Base-by-base conservation (phyloP, 1,284 basidiomycete genomes). In the Apiotrichum akiyoshidainum region DNA sequence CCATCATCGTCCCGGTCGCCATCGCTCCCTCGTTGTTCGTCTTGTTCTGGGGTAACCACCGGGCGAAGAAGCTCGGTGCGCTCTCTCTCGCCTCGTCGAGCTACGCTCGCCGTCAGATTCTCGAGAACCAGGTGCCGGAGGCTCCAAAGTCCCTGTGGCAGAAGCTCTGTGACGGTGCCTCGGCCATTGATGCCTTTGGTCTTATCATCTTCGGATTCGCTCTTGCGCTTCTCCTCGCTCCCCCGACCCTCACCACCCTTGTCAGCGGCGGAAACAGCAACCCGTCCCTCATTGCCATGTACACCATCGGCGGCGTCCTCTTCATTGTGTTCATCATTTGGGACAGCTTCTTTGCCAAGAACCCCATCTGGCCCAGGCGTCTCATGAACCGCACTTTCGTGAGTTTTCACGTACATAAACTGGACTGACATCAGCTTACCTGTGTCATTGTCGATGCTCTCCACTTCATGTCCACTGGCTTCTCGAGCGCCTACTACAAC, bases 201-300 rank as follows among this genome's bases (percentile, higher is more conserved):
- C 65, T 80, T 2, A 58, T 79, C 48, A 65, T 80, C 40, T 60
- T 80, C 34, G 77, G 70, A 13, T 72, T 75, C 56, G 67, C 69
- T 12, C 77, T 76, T 50, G 68, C 70, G 14, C 68, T 72, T 53
- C 67, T 80, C 57, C 72, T 80, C 39, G 64, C 77, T 9, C 80
- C 77, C 8, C 72, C 74, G 60, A 77, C 74, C 19, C 67, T 78
- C 48, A 64, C 57, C 46, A 58, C 68, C 31, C 68, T 66, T 10
- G 75, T 74, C 39, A 61, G 64, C 13, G 68, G 68, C 16, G 73
- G 72, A 0, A 78, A 74, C 68, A 58, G 59, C 21, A 79, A 79
- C 60, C 71, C 73, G n/a, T 76, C 73, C 1, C 69, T 81, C 54
- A 80, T 81, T 58, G 77, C 79, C 55, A 74, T 80, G 72, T 68